Evolutionary conservation across 345 rosid genomes (phyloP).

Genomic region (Rubroshorea leprosula): DNA sequence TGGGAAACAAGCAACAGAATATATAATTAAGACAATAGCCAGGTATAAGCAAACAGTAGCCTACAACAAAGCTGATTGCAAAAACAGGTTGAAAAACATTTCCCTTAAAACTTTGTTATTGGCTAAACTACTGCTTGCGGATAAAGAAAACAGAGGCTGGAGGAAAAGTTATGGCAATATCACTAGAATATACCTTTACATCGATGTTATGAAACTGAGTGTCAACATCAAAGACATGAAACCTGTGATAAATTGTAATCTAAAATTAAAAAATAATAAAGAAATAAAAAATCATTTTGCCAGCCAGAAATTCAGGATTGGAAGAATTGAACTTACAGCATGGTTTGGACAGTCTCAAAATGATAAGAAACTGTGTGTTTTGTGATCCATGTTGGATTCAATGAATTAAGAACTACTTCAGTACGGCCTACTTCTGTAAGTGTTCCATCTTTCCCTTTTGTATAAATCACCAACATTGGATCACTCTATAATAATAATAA

Average conservation of each 20-base stretch:
- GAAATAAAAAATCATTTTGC: conserved; percentile 14
- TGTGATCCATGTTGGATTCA: conserved; percentile 71
- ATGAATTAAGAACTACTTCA: conserved; percentile 79
- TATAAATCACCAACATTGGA: conserved; percentile 73
- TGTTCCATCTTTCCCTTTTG: conserved; percentile 62
- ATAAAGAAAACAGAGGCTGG: background rate
- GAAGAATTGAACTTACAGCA: conserved; percentile 51
- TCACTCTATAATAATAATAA: conserved; percentile 77
- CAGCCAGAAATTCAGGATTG: background rate
- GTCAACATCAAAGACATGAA: conserved; percentile 73
- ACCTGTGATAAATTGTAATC: conserved; percentile 36
- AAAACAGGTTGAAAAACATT: background rate
- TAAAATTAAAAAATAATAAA: conserved; percentile 18
- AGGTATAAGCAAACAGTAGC: background rate
- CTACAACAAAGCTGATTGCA: background rate
- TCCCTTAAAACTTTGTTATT: background rate
- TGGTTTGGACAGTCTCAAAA: conserved; percentile 72
- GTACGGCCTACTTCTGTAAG: conserved; percentile 57
- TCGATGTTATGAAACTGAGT: conserved; percentile 63
- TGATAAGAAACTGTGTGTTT: conserved; percentile 47
- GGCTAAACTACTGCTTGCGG: background rate
- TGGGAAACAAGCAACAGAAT: background rate
- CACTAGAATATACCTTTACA: conserved; percentile 47
- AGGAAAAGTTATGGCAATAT: background rate
- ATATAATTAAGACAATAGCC: background rate